These are phyloP conservation scores for Kokia cookei DNA, from an alignment of 441 rosid species.

Conservation along the genomic window DNA sequence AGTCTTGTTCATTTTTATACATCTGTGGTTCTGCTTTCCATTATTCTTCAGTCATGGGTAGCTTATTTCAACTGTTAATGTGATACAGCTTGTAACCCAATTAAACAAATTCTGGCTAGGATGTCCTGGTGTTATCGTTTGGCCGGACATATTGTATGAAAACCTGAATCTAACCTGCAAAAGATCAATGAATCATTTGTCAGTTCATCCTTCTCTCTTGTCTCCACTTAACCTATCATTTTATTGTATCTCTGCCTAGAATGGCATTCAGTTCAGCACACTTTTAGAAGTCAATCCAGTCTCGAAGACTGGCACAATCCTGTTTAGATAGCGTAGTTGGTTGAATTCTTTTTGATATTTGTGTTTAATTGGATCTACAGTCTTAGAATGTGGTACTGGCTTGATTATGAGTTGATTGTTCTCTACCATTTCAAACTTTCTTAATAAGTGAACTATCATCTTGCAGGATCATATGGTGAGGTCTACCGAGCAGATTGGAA, in stretches of 20 bases:
- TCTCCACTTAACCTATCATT: neutral
- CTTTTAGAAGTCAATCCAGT: neutral
- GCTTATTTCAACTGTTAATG: neutral
- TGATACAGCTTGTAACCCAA: neutral
- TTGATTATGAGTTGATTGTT: slow-evolving; percentile 2
- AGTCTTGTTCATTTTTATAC: neutral
- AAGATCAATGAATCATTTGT: neutral
- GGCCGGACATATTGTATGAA: neutral
- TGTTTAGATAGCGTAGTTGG: neutral
- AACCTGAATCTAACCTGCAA: neutral
- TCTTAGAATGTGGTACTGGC: slow-evolving; percentile 2
- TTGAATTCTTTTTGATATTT: neutral
- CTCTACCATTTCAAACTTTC: neutral
- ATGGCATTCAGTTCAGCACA: neutral
- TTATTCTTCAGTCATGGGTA: neutral
- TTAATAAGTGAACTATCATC: slow-evolving; percentile 8
- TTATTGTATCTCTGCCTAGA: neutral
- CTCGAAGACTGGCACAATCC: neutral
- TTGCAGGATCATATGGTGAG: slow-evolving; percentile 95
- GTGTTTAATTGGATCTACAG: neutral
- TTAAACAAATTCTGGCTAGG: neutral
- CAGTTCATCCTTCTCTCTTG: neutral
- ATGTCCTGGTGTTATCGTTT: neutral
- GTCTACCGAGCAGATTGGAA: slow-evolving; percentile 94
- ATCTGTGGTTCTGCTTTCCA: neutral